phyloP scores from a whole-genome alignment of 768 basidiomycete genomes.

The Naematelia aurantialba region DNA sequence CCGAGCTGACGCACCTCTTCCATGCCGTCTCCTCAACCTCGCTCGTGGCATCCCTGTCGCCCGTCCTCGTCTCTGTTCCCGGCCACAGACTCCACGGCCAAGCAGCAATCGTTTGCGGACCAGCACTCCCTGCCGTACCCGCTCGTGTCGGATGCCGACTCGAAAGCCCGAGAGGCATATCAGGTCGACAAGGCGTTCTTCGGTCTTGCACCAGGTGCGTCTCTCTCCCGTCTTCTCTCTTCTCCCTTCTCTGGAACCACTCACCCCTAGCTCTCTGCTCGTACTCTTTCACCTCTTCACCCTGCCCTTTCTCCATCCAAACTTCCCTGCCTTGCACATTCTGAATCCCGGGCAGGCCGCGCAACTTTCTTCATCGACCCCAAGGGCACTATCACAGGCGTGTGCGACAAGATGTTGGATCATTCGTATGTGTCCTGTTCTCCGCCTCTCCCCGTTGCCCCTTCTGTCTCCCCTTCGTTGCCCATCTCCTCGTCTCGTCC shows the following conservation, averaged over 20 bases:
- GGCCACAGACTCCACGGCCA: conserved; percentile 60
- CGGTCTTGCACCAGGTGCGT: conserved; percentile 58
- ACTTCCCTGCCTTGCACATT: background rate
- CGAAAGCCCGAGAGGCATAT: conserved; percentile 63
- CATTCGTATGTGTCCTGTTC: conserved; percentile 14
- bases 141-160: conserved; percentile 67
- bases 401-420: conserved; percentile 26
- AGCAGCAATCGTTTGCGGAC: conserved; percentile 71
- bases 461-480: background rate
- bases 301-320: background rate
- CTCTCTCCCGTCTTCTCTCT: background rate
- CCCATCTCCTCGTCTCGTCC: background rate
- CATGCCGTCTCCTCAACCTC: too few relatives aligned
- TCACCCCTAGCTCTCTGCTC: background rate
- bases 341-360: conserved; percentile 50
- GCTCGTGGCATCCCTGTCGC: too few relatives aligned
- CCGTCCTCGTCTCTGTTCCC: background rate
- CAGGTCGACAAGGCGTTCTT: conserved; percentile 64
- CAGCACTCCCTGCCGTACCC: conserved; percentile 57
- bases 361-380: conserved; percentile 74
- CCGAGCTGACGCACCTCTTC: too few relatives aligned
- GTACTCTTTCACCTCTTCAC: background rate
- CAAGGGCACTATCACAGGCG: conserved; percentile 64
- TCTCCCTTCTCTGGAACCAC: background rate
- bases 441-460: background rate